phyloP scores from a whole-genome alignment of 192 early-diverging fungal species.

The Pilobolus umbonatus region DNA sequence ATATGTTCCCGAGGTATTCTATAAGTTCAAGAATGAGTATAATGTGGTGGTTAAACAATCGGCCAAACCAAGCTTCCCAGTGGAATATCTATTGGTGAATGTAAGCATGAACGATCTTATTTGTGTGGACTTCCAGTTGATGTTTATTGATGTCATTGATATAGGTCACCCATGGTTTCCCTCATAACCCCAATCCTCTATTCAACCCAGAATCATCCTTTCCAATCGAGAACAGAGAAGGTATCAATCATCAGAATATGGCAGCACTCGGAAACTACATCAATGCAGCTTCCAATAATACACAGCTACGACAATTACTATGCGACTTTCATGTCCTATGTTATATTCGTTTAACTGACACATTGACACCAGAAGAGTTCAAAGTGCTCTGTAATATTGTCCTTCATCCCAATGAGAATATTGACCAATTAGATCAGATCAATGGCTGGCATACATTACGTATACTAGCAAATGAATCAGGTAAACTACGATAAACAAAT shows the following conservation, averaged over 20 bases:
- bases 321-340: slow-evolving; percentile 88
- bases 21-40: slow-evolving; percentile 96
- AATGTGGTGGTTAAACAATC: slow-evolving; percentile 77
- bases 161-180: slow-evolving; percentile 87
- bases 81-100: slow-evolving; percentile 94
- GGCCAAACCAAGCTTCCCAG: slow-evolving; percentile 94
- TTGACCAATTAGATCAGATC: slow-evolving; percentile 34
- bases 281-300: slow-evolving; percentile 20
- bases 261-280: slow-evolving; percentile 55
- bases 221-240: slow-evolving; percentile 76
- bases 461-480: slow-evolving; percentile 53
- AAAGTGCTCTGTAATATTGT: slow-evolving; percentile 38
- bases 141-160: no score
- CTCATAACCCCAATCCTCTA: slow-evolving; percentile 66
- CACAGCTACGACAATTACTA: slow-evolving; percentile 44
- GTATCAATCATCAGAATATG: slow-evolving; percentile 52
- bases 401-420: slow-evolving; percentile 28
- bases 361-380: slow-evolving; percentile 64
- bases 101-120: slow-evolving; percentile 51
- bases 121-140: no score
- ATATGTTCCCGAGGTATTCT: slow-evolving; percentile 97
- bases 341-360: slow-evolving; percentile 58
- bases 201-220: slow-evolving; percentile 63
- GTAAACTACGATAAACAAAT: slow-evolving; percentile 10
- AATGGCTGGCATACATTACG: slow-evolving; percentile 69